Evolutionary conservation across 768 basidiomycete species (phyloP).

Genomic region (Phylloporus sp.): DNA sequence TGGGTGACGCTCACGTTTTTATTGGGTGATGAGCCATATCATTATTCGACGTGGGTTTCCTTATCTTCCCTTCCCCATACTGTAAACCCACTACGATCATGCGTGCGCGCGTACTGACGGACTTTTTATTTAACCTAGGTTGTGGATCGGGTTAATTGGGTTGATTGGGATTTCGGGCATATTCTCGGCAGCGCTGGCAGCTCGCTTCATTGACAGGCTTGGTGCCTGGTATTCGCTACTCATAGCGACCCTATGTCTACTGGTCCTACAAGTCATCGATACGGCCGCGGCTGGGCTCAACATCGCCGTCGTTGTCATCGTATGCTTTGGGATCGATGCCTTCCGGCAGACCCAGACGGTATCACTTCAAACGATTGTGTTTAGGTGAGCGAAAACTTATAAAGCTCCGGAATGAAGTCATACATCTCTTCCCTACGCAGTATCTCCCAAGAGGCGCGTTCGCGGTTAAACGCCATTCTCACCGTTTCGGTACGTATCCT

Average conservation of each 20-base stretch:
- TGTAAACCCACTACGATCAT: not conserved
- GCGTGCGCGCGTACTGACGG: not conserved
- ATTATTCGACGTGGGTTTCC: conserved; percentile 32
- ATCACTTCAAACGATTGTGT: conserved; percentile 26
- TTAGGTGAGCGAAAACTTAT: conserved; percentile 13
- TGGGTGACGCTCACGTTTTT: conserved; percentile 46
- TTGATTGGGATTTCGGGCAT: conserved; percentile 43
- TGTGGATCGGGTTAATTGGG: conserved; percentile 46
- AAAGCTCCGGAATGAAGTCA: not conserved
- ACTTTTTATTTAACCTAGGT: conserved; percentile 2
- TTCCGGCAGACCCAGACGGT: conserved; percentile 41
- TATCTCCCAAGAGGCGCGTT: conserved; percentile 27
- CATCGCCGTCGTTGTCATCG: conserved; percentile 38
- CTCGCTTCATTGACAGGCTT: conserved; percentile 28
- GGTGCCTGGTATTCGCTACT: conserved; percentile 43
- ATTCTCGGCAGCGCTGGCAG: conserved; percentile 24
- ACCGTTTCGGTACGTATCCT: conserved; percentile 22
- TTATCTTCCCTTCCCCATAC: not conserved
- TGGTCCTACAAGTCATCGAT: conserved; percentile 31
- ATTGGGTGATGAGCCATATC: conserved; percentile 39
- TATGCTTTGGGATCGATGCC: conserved; percentile 40
- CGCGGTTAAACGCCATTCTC: conserved; percentile 30
- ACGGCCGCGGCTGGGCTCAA: conserved; percentile 35
- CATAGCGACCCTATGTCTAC: conserved; percentile 28
- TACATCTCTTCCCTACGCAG: conserved; percentile 3